Evolutionary conservation across 345 rosid genomes (phyloP).

Genomic region (Melaleuca alternifolia): DNA sequence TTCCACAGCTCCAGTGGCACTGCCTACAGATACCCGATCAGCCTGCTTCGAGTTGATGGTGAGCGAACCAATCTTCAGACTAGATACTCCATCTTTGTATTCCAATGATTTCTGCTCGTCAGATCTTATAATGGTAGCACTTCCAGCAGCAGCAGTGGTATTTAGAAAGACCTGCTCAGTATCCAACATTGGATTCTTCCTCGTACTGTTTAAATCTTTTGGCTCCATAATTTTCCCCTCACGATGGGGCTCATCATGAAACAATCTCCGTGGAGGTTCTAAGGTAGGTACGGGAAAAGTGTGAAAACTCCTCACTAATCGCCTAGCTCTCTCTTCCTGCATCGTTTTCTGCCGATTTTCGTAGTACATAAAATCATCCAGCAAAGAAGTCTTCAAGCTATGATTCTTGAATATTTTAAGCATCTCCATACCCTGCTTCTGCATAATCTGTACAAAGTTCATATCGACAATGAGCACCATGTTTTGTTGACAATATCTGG

Average conservation of each 20-base stretch:
- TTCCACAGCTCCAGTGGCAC: not conserved
- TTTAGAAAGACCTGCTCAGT: conserved; percentile 3
- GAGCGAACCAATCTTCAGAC: conserved; percentile 23
- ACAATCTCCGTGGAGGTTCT: conserved; percentile 26
- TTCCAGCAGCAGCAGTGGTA: conserved; percentile 3
- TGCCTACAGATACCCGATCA: conserved; percentile 3
- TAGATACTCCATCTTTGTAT: conserved; percentile 4
- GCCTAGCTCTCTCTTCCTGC: conserved; percentile 67
- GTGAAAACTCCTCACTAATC: conserved; percentile 26
- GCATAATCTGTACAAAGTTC: conserved; percentile 46
- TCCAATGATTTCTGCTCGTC: conserved; percentile 1
- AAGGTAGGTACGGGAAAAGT: conserved; percentile 22
- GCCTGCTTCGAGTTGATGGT: conserved; percentile 19
- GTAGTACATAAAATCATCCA: conserved; percentile 78
- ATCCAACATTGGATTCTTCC: conserved; percentile 4
- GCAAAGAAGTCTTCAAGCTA: conserved; percentile 45
- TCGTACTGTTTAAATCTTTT: conserved; percentile 2
- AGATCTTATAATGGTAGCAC: not conserved
- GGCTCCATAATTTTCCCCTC: conserved; percentile 5
- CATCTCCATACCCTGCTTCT: conserved; percentile 73
- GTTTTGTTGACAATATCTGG: not conserved
- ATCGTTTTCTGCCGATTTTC: conserved; percentile 76
- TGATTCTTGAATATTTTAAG: conserved; percentile 62
- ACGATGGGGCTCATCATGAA: not conserved
- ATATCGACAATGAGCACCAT: not conserved